Conservation (phyloP, 148 eudicot species). For the Cornus florida region DNA sequence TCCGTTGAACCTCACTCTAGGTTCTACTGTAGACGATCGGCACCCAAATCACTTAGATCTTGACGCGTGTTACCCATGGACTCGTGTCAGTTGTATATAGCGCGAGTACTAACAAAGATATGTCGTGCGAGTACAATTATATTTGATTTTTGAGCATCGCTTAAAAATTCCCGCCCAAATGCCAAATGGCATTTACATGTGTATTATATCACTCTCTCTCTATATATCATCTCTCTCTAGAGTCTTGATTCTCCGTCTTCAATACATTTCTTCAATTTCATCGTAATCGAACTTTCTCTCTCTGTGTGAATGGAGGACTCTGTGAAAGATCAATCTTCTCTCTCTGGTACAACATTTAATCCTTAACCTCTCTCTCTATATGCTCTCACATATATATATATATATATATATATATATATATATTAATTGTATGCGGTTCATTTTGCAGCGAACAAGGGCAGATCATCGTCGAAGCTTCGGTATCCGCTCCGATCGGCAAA, state of each 20-base stretch:
- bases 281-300: not conserved
- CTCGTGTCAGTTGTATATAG: not conserved
- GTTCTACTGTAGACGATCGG: no score
- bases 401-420: not conserved
- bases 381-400: not conserved
- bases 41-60: no score
- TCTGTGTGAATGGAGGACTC: constrained; percentile 43
- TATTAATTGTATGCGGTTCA: not conserved
- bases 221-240: no score
- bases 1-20: no score
- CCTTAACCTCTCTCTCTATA: not conserved
- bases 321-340: constrained; percentile 31
- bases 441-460: constrained; percentile 28
- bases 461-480: constrained; percentile 38
- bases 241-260: not conserved
- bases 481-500: constrained; percentile 64
- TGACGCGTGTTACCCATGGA: not conserved
- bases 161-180: constrained; percentile 17
- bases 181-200: not conserved
- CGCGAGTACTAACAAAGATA: not conserved
- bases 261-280: not conserved
- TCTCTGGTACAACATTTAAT: constrained; percentile 15
- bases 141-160: constrained; percentile 1
- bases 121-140: no score
- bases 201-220: not conserved